Evolutionary conservation across 2,329 filamentous ascomycete genomes (phyloP).

Genomic region (Coleophoma cylindrospora): DNA sequence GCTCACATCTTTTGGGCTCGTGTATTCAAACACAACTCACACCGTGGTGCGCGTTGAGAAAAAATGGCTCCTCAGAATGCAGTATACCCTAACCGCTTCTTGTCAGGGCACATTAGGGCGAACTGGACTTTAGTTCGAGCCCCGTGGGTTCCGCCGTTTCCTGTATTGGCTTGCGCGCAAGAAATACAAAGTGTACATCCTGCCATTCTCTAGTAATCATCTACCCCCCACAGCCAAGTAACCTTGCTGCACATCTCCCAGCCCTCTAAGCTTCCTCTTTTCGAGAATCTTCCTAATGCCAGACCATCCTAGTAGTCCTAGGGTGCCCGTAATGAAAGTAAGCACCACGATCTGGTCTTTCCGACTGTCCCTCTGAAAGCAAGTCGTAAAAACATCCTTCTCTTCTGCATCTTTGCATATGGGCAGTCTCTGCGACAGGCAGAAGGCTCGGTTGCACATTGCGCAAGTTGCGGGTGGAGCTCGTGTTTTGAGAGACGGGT

Average conservation of each 20-base stretch:
- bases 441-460: constrained; percentile 62
- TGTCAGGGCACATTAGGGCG: no score
- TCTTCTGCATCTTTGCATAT: constrained; percentile 60
- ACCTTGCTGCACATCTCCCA: constrained; percentile 15
- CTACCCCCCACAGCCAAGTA: constrained; percentile 18
- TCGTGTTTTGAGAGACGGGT: constrained; percentile 12
- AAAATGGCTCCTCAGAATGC: no score
- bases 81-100: no score
- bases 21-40: no score
- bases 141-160: no score
- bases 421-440: constrained; percentile 51
- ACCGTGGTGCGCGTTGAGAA: no score
- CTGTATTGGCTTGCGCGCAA: no score
- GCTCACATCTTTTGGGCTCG: no score
- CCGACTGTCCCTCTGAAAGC: constrained; percentile 62
- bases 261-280: constrained; percentile 24
- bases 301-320: constrained; percentile 56
- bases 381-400: constrained; percentile 56
- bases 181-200: no score
- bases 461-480: constrained; percentile 44
- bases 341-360: constrained; percentile 65
- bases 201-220: not conserved
- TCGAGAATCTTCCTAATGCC: constrained; percentile 44
- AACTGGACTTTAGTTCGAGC: no score
- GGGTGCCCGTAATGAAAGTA: constrained; percentile 55